Percentiles rank a stretch among this genome's conserved stretches.
Conservation (phyloP, 371 early-diverging fungal genomes). For the Circinella umbellata region DNA sequence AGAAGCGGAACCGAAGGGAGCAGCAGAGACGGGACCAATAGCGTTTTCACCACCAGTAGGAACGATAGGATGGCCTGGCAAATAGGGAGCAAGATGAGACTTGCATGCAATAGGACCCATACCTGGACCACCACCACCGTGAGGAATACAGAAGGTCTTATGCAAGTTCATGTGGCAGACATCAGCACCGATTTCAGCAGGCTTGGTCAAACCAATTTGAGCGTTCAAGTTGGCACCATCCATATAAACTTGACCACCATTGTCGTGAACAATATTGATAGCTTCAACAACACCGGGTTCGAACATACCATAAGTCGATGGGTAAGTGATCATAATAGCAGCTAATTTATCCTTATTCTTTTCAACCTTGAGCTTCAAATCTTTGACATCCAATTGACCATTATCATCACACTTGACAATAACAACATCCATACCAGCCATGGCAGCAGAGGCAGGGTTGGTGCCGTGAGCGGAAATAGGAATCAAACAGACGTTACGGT, state of each 20-base stretch:
- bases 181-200: slow-evolving; percentile 97
- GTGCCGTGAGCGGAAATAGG: slow-evolving; percentile 99
- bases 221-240: slow-evolving; percentile 99
- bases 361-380: slow-evolving; percentile 85
- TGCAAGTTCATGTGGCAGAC: slow-evolving; percentile 98
- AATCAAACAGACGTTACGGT: slow-evolving; percentile 93
- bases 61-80: slow-evolving; percentile 91
- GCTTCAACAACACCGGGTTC: slow-evolving; percentile 89
- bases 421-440: slow-evolving; percentile 95
- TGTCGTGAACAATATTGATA: slow-evolving; percentile 84
- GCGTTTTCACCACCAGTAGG: slow-evolving; percentile 72
- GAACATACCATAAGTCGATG: slow-evolving; percentile 97
- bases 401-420: slow-evolving; percentile 88
- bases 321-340: slow-evolving; percentile 98
- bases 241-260: slow-evolving; percentile 98
- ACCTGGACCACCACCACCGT: slow-evolving; percentile 98
- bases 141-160: slow-evolving; percentile 98
- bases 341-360: slow-evolving; percentile 85
- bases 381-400: slow-evolving; percentile 91
- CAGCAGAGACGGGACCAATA: slow-evolving; percentile 94
- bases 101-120: slow-evolving; percentile 95
- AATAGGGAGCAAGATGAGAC: slow-evolving; percentile 88
- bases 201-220: slow-evolving; percentile 94
- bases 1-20: slow-evolving; percentile 95
- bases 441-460: slow-evolving; percentile 98